phyloP scores from a whole-genome alignment of 108 stramenopile genomes.

The Skeletonema marinoi region DNA sequence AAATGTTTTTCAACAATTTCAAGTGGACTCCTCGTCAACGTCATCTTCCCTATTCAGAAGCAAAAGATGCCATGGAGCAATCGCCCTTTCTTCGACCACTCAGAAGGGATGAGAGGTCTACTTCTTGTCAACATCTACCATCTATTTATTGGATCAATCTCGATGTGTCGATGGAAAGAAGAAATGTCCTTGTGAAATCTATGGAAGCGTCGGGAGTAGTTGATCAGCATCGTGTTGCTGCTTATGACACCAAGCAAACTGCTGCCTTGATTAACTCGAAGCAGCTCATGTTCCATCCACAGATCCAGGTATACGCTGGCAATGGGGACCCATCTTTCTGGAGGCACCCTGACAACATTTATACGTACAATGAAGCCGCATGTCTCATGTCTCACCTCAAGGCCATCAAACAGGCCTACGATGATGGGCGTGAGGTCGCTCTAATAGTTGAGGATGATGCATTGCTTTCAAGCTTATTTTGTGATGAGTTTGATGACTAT shows the following conservation, averaged over 20 bases:
- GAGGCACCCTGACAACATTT: too few relatives aligned
- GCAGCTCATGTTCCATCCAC: not conserved
- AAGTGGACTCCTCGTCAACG: too few relatives aligned
- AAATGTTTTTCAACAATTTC: too few relatives aligned
- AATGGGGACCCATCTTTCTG: too few relatives aligned
- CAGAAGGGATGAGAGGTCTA: too few relatives aligned
- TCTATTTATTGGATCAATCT: not conserved
- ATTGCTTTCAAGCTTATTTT: not conserved
- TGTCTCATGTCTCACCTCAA: too few relatives aligned
- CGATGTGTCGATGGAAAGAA: not conserved
- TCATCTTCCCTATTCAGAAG: too few relatives aligned
- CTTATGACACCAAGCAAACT: not conserved
- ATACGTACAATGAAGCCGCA: too few relatives aligned
- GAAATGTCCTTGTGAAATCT: not conserved
- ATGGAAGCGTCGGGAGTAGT: not conserved
- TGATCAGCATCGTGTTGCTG: too few relatives aligned
- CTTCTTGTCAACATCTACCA: not conserved
- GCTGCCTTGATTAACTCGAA: not conserved
- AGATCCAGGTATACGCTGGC: not conserved
- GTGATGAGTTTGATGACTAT: too few relatives aligned
- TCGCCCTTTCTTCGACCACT: too few relatives aligned
- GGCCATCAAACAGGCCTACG: not conserved
- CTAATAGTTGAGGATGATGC: constrained; percentile 1
- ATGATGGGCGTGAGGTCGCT: not conserved
- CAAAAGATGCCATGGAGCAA: too few relatives aligned